Base-by-base conservation (phyloP, 2,329 filamentous ascomycete genomes). In the Falciphora oryzae region DNA sequence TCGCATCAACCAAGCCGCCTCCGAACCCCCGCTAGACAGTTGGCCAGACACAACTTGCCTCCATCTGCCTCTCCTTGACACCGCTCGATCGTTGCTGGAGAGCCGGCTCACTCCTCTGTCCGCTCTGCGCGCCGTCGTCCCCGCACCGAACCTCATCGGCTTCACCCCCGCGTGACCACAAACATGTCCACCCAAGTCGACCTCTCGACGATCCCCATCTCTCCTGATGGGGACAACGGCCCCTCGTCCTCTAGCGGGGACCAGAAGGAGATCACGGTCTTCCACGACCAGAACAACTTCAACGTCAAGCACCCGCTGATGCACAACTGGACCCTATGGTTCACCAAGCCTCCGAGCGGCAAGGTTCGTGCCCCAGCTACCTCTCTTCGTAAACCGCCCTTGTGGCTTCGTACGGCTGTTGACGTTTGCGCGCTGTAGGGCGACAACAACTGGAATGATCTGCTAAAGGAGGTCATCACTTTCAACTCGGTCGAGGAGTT, bases 401-500 rank as follows among this genome's bases (percentile, higher is more conserved):
- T 16, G 8, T 29, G 57, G 44, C 44, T 53, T 25, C 44, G 18
- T n/a, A 22, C 44, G 44, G 44, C 44, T 25, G 7, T 25, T 53
- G 44, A 53, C 44, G 5, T 28, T 28, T 58, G 73, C 16, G 64
- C 57, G 63, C n/a, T 57, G 65, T 58, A 96, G 92, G 93, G 92
- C 69, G 93, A 98, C 79, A 97, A 97, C 85, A 97, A 97, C 85
- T 99, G 96, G 95, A 96, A 96, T 71, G 95, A 99, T 76, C 83
- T 98, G 68, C 82, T 99, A 68, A 99, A 99, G 82, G 93, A 99
- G 78, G 94, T 99, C 72, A 97, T 99, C 74, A 97, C 92, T 65
- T 98, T 99, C 74, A 92, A 97, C 81, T 97, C 93, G 3, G 95
- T 99, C 31, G 95, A 99, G 81, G 96, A 99, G 78, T 99, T 99